phyloP scores from a whole-genome alignment of 75 land plant species.

The Gnetum montanum region DNA sequence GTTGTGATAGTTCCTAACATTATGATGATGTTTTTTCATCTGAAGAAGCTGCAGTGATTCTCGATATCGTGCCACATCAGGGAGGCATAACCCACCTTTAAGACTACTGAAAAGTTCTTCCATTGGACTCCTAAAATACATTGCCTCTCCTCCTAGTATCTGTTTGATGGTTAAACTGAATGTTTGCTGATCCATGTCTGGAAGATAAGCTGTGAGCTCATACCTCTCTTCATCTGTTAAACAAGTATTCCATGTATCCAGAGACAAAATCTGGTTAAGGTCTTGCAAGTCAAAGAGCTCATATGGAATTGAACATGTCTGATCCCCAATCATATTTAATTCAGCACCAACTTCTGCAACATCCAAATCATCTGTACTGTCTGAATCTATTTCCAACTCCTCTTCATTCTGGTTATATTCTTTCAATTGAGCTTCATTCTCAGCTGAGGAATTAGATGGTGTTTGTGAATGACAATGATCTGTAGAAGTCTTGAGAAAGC shows the following conservation, averaged over 20 bases:
- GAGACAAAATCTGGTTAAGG: constrained; percentile 21
- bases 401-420: neutral
- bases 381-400: constrained; percentile 2
- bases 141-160: constrained; percentile 14
- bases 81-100: constrained; percentile 25
- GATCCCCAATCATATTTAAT: constrained; percentile 16
- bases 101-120: constrained; percentile 11
- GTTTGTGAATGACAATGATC: constrained; percentile 3
- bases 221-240: constrained; percentile 38
- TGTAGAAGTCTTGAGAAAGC: constrained; percentile 1
- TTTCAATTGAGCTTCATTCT: constrained; percentile 3
- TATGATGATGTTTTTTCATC: constrained; percentile 16
- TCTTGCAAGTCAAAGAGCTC: constrained; percentile 34
- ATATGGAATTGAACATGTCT: constrained; percentile 19
- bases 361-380: constrained; percentile 17
- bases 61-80: constrained; percentile 8
- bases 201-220: constrained; percentile 23
- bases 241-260: constrained; percentile 31
- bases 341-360: constrained; percentile 20
- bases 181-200: constrained; percentile 27
- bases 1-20: constrained; percentile 23
- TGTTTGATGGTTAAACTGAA: constrained; percentile 22
- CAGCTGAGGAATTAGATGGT: constrained; percentile 4
- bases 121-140: constrained; percentile 27
- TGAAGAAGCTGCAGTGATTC: constrained; percentile 13